Conservation (phyloP, 2,329 filamentous ascomycete species). For the Aspergillus flavus region DNA sequence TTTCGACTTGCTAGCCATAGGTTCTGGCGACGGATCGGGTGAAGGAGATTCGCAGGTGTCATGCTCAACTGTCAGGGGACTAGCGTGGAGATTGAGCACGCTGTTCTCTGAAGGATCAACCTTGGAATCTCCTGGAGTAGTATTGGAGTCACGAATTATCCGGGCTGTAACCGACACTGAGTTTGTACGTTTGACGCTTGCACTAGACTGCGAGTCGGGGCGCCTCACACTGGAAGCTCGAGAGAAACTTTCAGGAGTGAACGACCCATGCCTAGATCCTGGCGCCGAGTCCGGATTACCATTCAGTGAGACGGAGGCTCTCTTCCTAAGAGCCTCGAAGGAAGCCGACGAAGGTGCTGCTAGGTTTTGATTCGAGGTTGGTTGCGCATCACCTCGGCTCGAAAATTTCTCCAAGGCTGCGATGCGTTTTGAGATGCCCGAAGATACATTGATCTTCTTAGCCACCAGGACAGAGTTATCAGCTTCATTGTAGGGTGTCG, state of each 20-base stretch:
- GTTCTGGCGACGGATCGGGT: conserved; percentile 19
- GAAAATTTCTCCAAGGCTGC: conserved; percentile 84
- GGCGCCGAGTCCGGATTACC: conserved; percentile 26
- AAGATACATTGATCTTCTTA: conserved; percentile 82
- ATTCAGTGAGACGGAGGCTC: conserved; percentile 40
- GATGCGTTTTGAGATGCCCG: conserved; percentile 90
- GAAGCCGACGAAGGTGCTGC: conserved; percentile 59
- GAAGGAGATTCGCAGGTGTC: conserved; percentile 49
- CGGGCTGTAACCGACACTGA: conserved; percentile 87
- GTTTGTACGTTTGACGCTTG: conserved; percentile 49
- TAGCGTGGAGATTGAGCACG: conserved; percentile 53
- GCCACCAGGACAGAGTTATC: conserved; percentile 53
- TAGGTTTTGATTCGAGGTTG: conserved; percentile 30
- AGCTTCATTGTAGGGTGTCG: conserved; percentile 37
- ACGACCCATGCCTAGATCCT: conserved; percentile 30
- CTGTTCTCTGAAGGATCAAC: conserved; percentile 32
- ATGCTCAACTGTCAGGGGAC: conserved; percentile 67
- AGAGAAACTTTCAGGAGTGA: conserved; percentile 31
- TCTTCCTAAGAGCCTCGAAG: conserved; percentile 56
- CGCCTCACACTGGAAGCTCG: conserved; percentile 36
- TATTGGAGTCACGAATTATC: conserved; percentile 68
- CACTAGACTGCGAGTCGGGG: conserved; percentile 30
- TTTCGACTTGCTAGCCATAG: conserved; percentile 27
- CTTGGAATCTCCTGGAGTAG: conserved; percentile 39
- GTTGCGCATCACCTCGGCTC: conserved; percentile 47